phyloP scores from a whole-genome alignment of 1,284 basidiomycete genomes.

The Bjerkandera adusta region DNA sequence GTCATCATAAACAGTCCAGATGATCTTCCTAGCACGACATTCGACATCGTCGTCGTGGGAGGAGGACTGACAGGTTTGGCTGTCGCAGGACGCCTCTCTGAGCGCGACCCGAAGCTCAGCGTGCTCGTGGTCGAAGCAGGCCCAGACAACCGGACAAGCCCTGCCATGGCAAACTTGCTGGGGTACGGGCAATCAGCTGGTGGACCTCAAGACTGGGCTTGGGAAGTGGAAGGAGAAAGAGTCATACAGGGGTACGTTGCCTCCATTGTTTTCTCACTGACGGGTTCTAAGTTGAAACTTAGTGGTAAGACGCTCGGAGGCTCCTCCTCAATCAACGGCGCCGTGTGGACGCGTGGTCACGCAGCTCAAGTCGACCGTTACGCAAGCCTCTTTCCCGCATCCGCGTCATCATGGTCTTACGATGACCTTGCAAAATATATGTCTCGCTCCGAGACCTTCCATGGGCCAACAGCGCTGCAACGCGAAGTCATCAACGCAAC shows the following conservation, averaged over 20 bases:
- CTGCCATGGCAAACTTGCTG: neutral
- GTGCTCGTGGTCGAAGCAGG: slow-evolving; percentile 2
- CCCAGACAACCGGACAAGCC: slow-evolving; percentile 4
- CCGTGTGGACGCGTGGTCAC: slow-evolving; percentile 53
- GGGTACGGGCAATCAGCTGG: neutral
- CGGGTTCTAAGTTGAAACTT: neutral
- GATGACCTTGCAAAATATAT: neutral
- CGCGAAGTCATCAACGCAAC: neutral
- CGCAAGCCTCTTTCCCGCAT: slow-evolving; percentile 17
- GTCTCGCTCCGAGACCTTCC: slow-evolving; percentile 6
- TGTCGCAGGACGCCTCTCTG: slow-evolving; percentile 9
- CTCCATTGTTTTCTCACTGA: neutral
- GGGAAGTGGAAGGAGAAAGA: neutral
- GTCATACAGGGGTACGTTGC: slow-evolving; percentile 1
- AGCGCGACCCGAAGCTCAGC: neutral
- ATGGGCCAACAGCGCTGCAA: slow-evolving; percentile 24
- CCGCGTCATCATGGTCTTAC: neutral
- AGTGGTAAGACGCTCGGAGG: slow-evolving; percentile 62
- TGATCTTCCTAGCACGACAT: no score
- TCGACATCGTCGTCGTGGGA: slow-evolving; percentile 12
- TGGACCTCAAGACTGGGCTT: slow-evolving; percentile 7
- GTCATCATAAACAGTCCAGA: no score
- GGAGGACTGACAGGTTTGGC: slow-evolving; percentile 11
- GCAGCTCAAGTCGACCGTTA: slow-evolving; percentile 59
- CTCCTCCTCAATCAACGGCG: slow-evolving; percentile 59